phyloP scores from a whole-genome alignment of 1,284 basidiomycete genomes.

The Melampsora larici-populina region DNA sequence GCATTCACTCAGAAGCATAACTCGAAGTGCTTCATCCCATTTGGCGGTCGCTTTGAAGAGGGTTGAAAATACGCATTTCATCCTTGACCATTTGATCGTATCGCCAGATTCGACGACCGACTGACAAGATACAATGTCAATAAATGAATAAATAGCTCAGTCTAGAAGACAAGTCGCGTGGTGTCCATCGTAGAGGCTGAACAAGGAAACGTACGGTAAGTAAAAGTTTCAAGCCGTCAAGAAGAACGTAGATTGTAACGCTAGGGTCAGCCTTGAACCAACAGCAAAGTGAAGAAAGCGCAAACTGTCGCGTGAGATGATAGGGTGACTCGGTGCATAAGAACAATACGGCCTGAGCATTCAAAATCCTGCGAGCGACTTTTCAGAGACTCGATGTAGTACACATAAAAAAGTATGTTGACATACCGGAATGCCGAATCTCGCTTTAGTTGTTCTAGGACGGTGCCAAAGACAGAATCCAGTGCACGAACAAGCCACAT shows the following conservation, averaged over 20 bases:
- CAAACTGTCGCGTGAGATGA: conserved; percentile 63
- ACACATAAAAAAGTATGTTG: conserved; percentile 56
- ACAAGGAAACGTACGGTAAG: conserved; percentile 18
- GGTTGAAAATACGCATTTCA: not conserved
- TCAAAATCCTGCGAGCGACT: conserved; percentile 46
- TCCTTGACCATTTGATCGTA: conserved; percentile 69
- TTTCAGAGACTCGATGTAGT: conserved; percentile 54
- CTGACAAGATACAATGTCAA: conserved; percentile 49
- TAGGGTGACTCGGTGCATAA: conserved; percentile 73
- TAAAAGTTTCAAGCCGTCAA: conserved; percentile 18
- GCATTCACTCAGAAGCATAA: conserved; percentile 26
- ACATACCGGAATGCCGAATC: conserved; percentile 63
- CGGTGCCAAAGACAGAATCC: conserved; percentile 60
- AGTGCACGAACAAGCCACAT: conserved; percentile 72
- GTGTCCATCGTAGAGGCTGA: not conserved
- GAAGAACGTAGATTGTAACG: conserved; percentile 13
- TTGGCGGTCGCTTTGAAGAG: conserved; percentile 5
- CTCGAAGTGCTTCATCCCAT: conserved; percentile 12
- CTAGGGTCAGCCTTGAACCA: conserved; percentile 64
- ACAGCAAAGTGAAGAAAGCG: conserved; percentile 61
- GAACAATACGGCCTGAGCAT: conserved; percentile 62
- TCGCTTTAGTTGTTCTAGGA: conserved; percentile 61
- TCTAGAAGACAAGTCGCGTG: not conserved
- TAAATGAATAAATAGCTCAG: not conserved
- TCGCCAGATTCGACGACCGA: conserved; percentile 65